Evolutionary conservation across 306 rosid species (phyloP).

Genomic region (Gastrolobium villosum): DNA sequence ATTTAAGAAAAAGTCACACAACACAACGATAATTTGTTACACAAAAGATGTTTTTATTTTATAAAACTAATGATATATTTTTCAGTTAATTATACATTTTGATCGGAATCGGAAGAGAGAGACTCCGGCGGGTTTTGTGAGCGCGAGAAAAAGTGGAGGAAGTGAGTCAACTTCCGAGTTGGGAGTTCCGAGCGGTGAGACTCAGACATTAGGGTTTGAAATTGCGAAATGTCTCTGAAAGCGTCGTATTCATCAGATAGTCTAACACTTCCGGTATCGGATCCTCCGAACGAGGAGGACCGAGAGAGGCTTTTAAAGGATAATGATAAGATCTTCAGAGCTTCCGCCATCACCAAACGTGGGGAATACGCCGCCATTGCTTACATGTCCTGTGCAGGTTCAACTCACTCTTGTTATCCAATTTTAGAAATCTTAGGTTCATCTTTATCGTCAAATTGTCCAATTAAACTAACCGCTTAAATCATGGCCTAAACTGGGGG

Average conservation of each 20-base stretch:
- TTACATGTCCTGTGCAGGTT: constrained; percentile 88
- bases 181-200: neutral
- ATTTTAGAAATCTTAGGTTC: neutral
- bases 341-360: constrained; percentile 75
- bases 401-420: neutral
- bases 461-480: neutral
- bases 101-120: constrained; percentile 27
- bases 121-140: neutral
- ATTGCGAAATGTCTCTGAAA: constrained; percentile 54
- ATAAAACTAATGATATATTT: no score
- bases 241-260: constrained; percentile 59
- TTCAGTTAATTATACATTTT: neutral
- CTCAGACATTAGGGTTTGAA: constrained; percentile 6
- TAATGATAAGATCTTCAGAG: constrained; percentile 65
- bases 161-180: constrained; percentile 45
- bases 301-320: constrained; percentile 58
- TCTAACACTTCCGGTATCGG: constrained; percentile 71
- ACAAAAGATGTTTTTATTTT: no score
- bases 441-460: constrained; percentile 7
- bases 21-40: no score
- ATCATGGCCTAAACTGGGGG: neutral
- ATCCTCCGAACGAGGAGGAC: constrained; percentile 68
- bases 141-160: neutral
- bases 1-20: no score
- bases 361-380: constrained; percentile 81